Evolutionary conservation across 805 yeast genomes (phyloP).

Genomic region (Wickerhamomyces ciferrii): DNA sequence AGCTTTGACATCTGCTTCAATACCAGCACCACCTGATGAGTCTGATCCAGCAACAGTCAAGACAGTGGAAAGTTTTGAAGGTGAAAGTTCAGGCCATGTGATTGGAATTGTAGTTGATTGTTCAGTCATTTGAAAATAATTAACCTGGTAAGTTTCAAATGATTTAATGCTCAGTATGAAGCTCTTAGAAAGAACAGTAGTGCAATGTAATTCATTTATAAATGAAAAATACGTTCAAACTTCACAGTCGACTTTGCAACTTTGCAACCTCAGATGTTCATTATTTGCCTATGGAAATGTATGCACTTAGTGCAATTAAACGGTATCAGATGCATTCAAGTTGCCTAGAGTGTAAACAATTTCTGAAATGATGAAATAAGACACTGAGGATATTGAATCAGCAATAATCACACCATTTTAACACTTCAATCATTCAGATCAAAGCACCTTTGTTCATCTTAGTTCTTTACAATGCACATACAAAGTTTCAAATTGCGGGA

Average conservation of each 20-base stretch:
- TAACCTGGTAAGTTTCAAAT: not conserved
- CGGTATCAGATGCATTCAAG: no score
- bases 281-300: not conserved
- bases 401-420: no score
- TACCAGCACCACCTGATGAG: constrained; percentile 87
- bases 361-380: no score
- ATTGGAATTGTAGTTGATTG: not conserved
- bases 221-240: no score
- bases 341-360: no score
- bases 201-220: no score
- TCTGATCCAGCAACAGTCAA: constrained; percentile 70
- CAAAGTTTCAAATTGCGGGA: not conserved
- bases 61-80: constrained; percentile 29
- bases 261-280: not conserved
- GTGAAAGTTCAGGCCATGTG: constrained; percentile 1
- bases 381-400: no score
- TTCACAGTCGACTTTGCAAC: no score
- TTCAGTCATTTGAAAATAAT: not conserved
- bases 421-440: no score
- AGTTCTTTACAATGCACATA: not conserved
- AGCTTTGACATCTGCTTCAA: constrained; percentile 84
- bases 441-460: not conserved
- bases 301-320: not conserved
- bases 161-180: no score
- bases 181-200: no score